Evolutionary conservation across 129 eudicot species (phyloP), one percentile per base, ranked within the genome.

Genomic region (Deinandra increscens): DNA sequence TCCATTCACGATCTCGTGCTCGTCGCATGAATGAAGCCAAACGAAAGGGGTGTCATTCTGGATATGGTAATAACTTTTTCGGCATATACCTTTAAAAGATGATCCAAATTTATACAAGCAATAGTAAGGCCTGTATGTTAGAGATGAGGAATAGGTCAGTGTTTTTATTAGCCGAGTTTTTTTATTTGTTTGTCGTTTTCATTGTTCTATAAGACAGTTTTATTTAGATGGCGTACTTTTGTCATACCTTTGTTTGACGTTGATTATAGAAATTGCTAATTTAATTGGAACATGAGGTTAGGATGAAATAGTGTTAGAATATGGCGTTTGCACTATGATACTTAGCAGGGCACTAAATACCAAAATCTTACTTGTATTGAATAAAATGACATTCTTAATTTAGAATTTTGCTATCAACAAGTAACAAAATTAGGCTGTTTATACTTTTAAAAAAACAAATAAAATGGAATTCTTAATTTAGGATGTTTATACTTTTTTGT

Each of bases 31-130:
- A 85, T 77, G 94, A 82, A 63, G 97, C 97, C 11, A 91, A 91
- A 72, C 71, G 91, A 44, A 91, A 91, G 88, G 97, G 97, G 2
- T 93, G 94, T 49, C 97, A 91, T 63, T 86, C 97, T 73, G 97
- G 97, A 81, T 91, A 91, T 72, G 97, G 97, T 91, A 50, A 36
- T n/a, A 20, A 23, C 11, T 17, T 26, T 5, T 12, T 31, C n/a
- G 11, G 5, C 20, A 6, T 14, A 4, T 5, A 11, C 2, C 5
- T 39, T 26, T 6, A 4, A 0, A 42, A 70, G 23, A 42, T 33
- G 1, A 20, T 26, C 29, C 8, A 22, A 4, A 3, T 23, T 10
- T 11, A 4, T 9, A 9, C 15, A 8, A 18, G 49, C 4, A 68
- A 43, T 48, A 68, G 1, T 5, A 84, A 90, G 76, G 42, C 37